Evolutionary conservation across 1,139 yeast genomes (phyloP).

Genomic region (Kazachstania sp.): DNA sequence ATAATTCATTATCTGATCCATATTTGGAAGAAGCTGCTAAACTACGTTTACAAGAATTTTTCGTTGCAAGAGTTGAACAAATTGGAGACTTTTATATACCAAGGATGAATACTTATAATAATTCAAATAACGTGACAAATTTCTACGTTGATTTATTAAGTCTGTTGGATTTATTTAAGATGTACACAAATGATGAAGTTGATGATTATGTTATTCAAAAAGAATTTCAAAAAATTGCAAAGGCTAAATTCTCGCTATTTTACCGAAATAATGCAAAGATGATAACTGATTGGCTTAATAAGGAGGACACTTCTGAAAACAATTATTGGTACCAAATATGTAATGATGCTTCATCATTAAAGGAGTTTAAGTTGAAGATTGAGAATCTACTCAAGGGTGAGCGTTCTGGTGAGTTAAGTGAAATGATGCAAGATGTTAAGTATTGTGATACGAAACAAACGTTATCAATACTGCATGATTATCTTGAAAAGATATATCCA

Average conservation of each 20-base stretch:
- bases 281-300: constrained; percentile 11
- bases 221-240: constrained; percentile 16
- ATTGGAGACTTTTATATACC: constrained; percentile 31
- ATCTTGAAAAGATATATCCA: constrained; percentile 13
- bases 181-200: constrained; percentile 14
- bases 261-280: constrained; percentile 19
- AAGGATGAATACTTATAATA: constrained; percentile 17
- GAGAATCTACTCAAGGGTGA: constrained; percentile 5
- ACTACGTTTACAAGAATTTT: constrained; percentile 26
- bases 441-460: constrained; percentile 1
- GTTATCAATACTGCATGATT: constrained; percentile 12
- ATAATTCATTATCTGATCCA: constrained; percentile 25
- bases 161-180: constrained; percentile 15
- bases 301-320: constrained; percentile 5
- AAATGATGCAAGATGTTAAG: neutral
- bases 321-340: constrained; percentile 27
- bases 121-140: constrained; percentile 3
- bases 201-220: constrained; percentile 16
- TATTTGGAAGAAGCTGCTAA: constrained; percentile 22
- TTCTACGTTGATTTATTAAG: constrained; percentile 16
- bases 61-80: constrained; percentile 25
- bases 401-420: neutral
- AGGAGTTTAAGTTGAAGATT: constrained; percentile 17
- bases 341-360: constrained; percentile 17
- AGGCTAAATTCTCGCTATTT: constrained; percentile 19